phyloP scores from a whole-genome alignment of 2,329 filamentous ascomycete species.

The Aspergillus neotritici region DNA sequence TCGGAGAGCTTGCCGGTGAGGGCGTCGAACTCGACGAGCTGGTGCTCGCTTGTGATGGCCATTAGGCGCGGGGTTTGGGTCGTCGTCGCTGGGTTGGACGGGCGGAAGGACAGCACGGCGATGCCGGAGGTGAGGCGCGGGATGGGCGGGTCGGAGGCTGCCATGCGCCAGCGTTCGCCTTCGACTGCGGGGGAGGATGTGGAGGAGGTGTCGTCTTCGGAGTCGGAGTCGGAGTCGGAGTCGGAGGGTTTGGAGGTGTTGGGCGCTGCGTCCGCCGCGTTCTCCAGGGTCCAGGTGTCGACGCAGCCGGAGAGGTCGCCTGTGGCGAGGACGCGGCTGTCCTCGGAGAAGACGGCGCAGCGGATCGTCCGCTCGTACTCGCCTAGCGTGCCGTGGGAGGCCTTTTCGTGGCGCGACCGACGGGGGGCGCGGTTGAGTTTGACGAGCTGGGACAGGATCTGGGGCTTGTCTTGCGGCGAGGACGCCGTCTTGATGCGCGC shows the following conservation, averaged over 20 bases:
- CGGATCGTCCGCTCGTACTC: slow-evolving; percentile 71
- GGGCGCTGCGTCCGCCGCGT: slow-evolving; percentile 40
- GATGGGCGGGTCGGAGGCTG: slow-evolving; percentile 63
- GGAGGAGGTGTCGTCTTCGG: slow-evolving; percentile 47
- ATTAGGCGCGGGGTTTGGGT: slow-evolving; percentile 46
- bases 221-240: slow-evolving; percentile 44
- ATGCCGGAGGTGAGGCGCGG: slow-evolving; percentile 62
- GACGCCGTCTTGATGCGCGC: slow-evolving; percentile 42
- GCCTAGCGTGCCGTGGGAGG: slow-evolving; percentile 62
- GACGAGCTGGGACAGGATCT: slow-evolving; percentile 40
- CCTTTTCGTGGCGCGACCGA: slow-evolving; percentile 37
- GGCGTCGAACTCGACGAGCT: slow-evolving; percentile 74
- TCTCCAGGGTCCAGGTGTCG: slow-evolving; percentile 75
- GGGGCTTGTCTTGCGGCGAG: slow-evolving; percentile 40
- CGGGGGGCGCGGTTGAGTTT: slow-evolving; percentile 36
- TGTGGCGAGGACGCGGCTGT: slow-evolving; percentile 71
- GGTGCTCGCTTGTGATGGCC: slow-evolving; percentile 57
- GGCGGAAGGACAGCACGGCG: slow-evolving; percentile 63
- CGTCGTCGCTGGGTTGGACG: slow-evolving; percentile 25
- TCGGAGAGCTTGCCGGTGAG: slow-evolving; percentile 69
- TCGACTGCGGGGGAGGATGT: slow-evolving; percentile 46
- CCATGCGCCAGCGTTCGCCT: slow-evolving; percentile 68
- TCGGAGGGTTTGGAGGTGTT: slow-evolving; percentile 38
- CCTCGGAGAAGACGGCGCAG: slow-evolving; percentile 69
- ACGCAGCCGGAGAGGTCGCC: slow-evolving; percentile 79